Evolutionary conservation across 306 rosid genomes (phyloP), one percentile per base, ranked within the genome.

Genomic region (Mimosa pudica): DNA sequence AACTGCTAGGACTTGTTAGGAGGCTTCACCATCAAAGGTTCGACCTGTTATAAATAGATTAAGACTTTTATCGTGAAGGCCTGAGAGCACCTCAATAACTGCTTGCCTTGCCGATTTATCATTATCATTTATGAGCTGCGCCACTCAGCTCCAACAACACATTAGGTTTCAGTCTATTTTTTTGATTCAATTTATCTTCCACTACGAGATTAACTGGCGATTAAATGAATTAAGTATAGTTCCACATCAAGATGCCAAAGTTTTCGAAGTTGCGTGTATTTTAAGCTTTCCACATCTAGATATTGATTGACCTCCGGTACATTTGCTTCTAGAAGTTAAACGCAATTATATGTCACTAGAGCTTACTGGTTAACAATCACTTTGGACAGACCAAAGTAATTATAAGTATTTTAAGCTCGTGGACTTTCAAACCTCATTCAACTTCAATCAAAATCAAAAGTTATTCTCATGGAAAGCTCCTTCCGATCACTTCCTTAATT

Each of bases 261-360:
- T 76, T 47, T 47, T 35, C 76, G 6, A 51, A 77, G 68, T 77
- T 45, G 38, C 74, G 78, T 77, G 36, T 54, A 42, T 62, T 71
- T 72, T 18, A 65, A 13, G 14, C 44, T 38, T 62, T 67, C 75
- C 76, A 2, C 78, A 60, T 52, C n/a, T 3, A 33, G 13, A 48
- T 13, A 38, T 38, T 38, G 42, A 60, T 12, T 45, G 62, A 48
- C 62, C 48, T 76, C 61, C 42, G 30, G 52, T 42, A 49, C 51
- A 76, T 51, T 38, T 45, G 17, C 61, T 70, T 38, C 17, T 46
- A 6, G 60, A 24, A 61, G 61, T 12, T 24, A 55, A 36, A 12
- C 33, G 57, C 84, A 81, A 76, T 60, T 76, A 47, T 76, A 81
- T 68, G 49, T 70, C 67, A 24, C 48, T 24, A 24, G 55, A 64